Evolutionary conservation across 495 filamentous ascomycete genomes (phyloP), one percentile per base, ranked within the genome.

Genomic region (Chlorociboria aeruginascens): DNA sequence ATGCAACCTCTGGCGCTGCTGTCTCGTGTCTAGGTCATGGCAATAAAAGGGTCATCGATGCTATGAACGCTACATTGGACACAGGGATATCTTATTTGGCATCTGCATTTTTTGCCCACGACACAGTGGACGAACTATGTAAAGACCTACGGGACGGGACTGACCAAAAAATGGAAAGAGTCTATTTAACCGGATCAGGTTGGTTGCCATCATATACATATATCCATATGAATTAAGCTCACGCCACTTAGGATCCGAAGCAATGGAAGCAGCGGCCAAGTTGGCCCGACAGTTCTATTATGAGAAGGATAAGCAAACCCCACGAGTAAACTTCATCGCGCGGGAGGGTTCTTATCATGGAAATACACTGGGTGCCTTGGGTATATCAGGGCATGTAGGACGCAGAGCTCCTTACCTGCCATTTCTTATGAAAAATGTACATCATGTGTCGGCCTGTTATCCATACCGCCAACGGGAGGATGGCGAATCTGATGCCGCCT

Each of bases 271-370:
- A 14, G 69, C 78, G 0, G 55, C 83, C 43, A 85, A 85, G 51
- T 57, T 84, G 4, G 69, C 77, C 28, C 65, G 76, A 2, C 82
- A 84, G 53, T 83, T 73, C 50, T 80, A 69, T 50, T 66, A 74
- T 8, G 77, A 83, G 58, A 59, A 66, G 1, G 53, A 62, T 7
- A 64, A 59, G 3, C 65, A 69, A 4, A 66, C 80, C 41, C 64
- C 62, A 0, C 57, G 72, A 42, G 61, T 63, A 2, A 68, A 72
- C n/a, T 83, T 81, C 64, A 84, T 90, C 48, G 71, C 77, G 11
- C 68, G 85, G 9, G 67, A 71, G 40, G 73, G 79, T 16, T 83
- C 79, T n/a, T 90, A 86, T 54, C 85, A 90, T 50, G 85, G 85
- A 6, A 81, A 70, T 14, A 89, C 84, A 0, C 63, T 89, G 1